These are phyloP conservation scores for Leccinum disarticulatum DNA, from an alignment of 768 basidiomycete genomes.

Conservation along the genomic window DNA sequence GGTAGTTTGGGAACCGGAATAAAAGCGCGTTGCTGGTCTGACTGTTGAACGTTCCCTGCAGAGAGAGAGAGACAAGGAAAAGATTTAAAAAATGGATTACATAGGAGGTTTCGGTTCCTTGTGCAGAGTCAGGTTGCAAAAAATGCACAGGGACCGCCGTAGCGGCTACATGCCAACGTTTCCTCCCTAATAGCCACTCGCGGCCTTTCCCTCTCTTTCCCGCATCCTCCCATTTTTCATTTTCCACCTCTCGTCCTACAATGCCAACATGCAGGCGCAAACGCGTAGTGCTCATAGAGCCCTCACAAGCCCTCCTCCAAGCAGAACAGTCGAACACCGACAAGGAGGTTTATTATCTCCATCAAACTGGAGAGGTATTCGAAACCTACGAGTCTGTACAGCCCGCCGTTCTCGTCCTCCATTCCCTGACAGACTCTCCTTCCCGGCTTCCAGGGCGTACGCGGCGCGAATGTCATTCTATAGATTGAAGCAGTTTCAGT, in stretches of 20 bases:
- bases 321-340: constrained; percentile 61
- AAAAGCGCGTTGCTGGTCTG: constrained; percentile 9
- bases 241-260: constrained; percentile 42
- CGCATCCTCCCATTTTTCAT: constrained; percentile 50
- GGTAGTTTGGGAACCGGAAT: neutral
- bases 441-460: constrained; percentile 55
- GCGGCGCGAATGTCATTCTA: constrained; percentile 94
- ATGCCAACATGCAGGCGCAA: constrained; percentile 92
- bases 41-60: constrained; percentile 1
- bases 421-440: constrained; percentile 21
- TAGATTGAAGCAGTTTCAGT: constrained; percentile 91
- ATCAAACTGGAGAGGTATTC: constrained; percentile 96
- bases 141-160: constrained; percentile 33
- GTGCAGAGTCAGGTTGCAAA: constrained; percentile 27
- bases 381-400: constrained; percentile 85
- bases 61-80: constrained; percentile 1
- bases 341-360: constrained; percentile 86
- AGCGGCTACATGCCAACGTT: constrained; percentile 45
- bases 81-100: constrained; percentile 7
- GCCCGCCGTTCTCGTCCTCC: constrained; percentile 24
- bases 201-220: constrained; percentile 57
- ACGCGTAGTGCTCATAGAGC: constrained; percentile 85
- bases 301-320: constrained; percentile 67
- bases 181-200: constrained; percentile 58
- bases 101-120: constrained; percentile 24